Conservation (phyloP, 345 rosid species). For the Lumnitzera racemosa region DNA sequence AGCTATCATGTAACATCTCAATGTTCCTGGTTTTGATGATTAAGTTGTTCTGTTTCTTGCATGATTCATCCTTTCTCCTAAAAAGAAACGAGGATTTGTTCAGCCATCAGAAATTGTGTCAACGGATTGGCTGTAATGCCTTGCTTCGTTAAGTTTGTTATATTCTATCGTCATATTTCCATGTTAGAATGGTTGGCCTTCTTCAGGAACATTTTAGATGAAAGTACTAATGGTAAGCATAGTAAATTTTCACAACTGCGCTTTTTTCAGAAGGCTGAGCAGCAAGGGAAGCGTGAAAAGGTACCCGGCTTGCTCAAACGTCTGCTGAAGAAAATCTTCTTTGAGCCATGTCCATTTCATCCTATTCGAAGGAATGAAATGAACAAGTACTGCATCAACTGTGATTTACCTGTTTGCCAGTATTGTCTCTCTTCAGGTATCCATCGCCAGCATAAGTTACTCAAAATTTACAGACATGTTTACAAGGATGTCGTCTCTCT, state of each 20-base stretch:
- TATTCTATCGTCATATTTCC: too few species aligned
- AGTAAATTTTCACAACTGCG: background rate
- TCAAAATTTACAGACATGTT: conserved; percentile 38
- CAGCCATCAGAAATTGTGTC: too few species aligned
- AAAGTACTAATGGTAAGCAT: too few species aligned
- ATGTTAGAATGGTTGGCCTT: too few species aligned
- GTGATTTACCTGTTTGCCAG: conserved; percentile 30
- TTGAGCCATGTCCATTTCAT: conserved; percentile 22
- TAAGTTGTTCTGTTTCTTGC: too few species aligned
- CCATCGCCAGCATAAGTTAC: conserved; percentile 34
- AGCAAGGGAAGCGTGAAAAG: conserved; percentile 6
- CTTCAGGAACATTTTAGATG: too few species aligned
- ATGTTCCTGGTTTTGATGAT: too few species aligned
- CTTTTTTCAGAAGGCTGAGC: conserved; percentile 1
- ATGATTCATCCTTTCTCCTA: too few species aligned
- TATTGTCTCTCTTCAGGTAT: conserved; percentile 25
- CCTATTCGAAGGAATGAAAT: conserved; percentile 30
- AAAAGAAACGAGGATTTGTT: too few species aligned
- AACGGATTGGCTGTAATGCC: too few species aligned
- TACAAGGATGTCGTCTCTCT: conserved; percentile 37
- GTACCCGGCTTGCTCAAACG: conserved; percentile 25
- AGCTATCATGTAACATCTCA: too few species aligned
- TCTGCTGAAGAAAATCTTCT: conserved; percentile 25
- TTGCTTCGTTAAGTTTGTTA: too few species aligned
- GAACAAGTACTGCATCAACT: conserved; percentile 34